Percentiles rank a stretch among this genome's conserved stretches.
phyloP scores from a whole-genome alignment of 2,329 filamentous ascomycete genomes.

The Venturia pyrina region DNA sequence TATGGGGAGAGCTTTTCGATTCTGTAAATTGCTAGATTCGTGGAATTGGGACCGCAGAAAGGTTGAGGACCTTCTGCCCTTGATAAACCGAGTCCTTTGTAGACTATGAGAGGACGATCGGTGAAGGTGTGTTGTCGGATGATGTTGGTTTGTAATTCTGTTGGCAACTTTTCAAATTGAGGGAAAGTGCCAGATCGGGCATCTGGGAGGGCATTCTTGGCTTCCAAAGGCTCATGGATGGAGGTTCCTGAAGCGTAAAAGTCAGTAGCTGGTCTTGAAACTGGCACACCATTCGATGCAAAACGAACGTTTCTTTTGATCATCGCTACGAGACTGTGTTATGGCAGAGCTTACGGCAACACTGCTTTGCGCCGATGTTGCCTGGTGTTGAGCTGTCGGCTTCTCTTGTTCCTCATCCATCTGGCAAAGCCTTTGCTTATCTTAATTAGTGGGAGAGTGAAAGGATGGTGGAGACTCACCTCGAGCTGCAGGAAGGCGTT shows the following conservation, averaged over 20 bases:
- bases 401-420: too few relatives aligned
- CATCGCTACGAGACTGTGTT: too few relatives aligned
- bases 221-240: not conserved
- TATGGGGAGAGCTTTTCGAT: too few relatives aligned
- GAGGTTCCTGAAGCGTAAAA: not conserved
- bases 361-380: too few relatives aligned
- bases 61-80: not conserved
- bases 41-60: not conserved
- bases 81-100: not conserved
- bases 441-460: too few relatives aligned
- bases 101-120: too few relatives aligned
- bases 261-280: not conserved
- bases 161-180: not conserved
- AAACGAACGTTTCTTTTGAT: not conserved
- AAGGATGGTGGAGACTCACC: too few relatives aligned
- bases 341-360: too few relatives aligned
- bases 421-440: too few relatives aligned
- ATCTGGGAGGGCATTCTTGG: not conserved
- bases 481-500: too few relatives aligned
- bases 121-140: not conserved
- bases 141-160: not conserved
- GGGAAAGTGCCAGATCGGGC: not conserved
- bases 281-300: not conserved
- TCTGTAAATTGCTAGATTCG: too few relatives aligned
- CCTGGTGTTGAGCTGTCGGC: too few relatives aligned